Base-by-base conservation (phyloP, 2,329 filamentous ascomycete species). In the Arachnomyces sp. region DNA sequence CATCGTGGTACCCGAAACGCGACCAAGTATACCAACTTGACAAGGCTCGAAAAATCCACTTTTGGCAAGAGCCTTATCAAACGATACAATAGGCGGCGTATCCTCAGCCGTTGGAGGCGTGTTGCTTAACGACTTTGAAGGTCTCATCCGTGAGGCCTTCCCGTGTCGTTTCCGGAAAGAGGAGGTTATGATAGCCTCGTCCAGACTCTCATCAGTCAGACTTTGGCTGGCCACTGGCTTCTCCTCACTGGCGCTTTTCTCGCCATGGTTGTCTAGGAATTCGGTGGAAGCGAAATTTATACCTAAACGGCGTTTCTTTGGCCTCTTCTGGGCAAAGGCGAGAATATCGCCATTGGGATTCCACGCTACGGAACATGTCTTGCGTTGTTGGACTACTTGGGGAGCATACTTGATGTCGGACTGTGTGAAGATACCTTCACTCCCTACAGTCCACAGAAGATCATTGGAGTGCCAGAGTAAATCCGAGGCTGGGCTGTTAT, bases 401-500 rank as follows among this genome's bases (percentile, higher is more conserved):
- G 74, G 67, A 5, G 73, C 68, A 60, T 74, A 76, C 43, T 77
- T 72, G 28, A 80, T 67, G 50, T 82, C 78, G 25, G 72, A 76
- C 53, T 82, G 78, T 13, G 75, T 71, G 47, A 82, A 81, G 7
- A 72, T 66, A 11, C 78, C 78, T 44, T 77, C 72, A 34, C 72
- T 68, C 5, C 75, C 77, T 31, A 80, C 78, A 9, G 76, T 79
- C 78, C 78, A 82, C 29, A 82, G 62, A 5, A 78, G 62, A 54
- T 81, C 76, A 56, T 77, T 75, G 37, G 77, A 78, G 50, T 76
- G 75, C 78, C 70, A 82, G 12, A 82, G 65, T 55, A 82, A 62
- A 50, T 81, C 78, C 16, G 75, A 72, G 14, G 77, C 70, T 12
- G 73, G 68, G 4, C 66, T 69, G 35, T 68, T 62, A 51, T 77